These are phyloP conservation scores for Nitzschia palea DNA, from an alignment of 108 stramenopile genomes.

Conservation along the genomic window DNA sequence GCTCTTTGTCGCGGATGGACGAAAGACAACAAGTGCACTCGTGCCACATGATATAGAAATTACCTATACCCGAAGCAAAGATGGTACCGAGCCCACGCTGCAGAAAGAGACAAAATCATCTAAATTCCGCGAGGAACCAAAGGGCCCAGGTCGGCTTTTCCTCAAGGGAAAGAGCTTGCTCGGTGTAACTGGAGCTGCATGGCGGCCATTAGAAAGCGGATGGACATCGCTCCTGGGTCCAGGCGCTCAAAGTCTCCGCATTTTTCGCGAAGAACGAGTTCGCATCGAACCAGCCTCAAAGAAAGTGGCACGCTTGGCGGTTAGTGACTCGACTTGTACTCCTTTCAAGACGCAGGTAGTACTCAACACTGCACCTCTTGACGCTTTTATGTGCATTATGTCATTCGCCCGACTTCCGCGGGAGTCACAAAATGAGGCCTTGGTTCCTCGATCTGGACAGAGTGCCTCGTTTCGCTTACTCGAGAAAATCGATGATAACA, in stretches of 20 bases:
- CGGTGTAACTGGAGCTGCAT: conserved; percentile 32
- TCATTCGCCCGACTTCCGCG: conserved; percentile 48
- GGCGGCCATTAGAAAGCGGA: conserved; percentile 76
- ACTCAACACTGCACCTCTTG: conserved; percentile 63
- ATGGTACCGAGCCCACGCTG: neutral
- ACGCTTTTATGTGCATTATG: conserved; percentile 89
- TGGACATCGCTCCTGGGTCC: conserved; percentile 53
- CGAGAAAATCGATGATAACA: conserved; percentile 87
- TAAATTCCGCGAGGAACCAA: conserved; percentile 1
- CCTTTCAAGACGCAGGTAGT: conserved; percentile 70
- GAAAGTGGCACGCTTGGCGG: neutral
- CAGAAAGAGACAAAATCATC: neutral
- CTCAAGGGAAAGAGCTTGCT: conserved; percentile 16
- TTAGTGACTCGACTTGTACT: conserved; percentile 53
- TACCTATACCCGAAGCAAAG: neutral
- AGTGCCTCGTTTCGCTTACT: conserved; percentile 75
- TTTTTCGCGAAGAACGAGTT: conserved; percentile 62
- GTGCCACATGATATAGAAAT: conserved; percentile 20
- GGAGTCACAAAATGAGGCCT: neutral
- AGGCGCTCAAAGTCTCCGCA: conserved; percentile 67
- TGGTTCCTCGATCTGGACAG: conserved; percentile 65
- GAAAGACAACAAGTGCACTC: conserved; percentile 34
- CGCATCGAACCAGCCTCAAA: neutral
- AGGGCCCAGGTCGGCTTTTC: conserved; percentile 14
- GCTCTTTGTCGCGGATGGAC: conserved; percentile 43